A percentile compares a stretch with the other conserved stretches of the same genome.
These are phyloP conservation scores for Stentor roeselii DNA, from an alignment of 73 alveolate species.

Conservation along the genomic window DNA sequence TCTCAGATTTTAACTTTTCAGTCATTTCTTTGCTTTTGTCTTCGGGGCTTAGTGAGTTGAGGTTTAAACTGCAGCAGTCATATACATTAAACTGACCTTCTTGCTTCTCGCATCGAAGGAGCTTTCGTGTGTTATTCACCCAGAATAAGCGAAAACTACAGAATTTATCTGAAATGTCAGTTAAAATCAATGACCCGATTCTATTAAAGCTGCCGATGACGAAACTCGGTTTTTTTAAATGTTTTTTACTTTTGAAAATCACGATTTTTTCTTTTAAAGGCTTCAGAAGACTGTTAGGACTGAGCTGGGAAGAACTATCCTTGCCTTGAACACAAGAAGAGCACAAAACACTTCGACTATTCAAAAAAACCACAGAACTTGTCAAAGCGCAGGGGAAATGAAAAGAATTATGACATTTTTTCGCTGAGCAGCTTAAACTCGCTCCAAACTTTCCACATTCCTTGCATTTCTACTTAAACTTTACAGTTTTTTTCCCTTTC, in stretches of 20 bases:
- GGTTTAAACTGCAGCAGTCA: neutral
- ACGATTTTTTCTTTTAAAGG: neutral
- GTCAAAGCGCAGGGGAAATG: constrained; percentile 87
- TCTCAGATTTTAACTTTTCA: neutral
- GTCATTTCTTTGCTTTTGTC: neutral
- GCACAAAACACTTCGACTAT: constrained; percentile 4
- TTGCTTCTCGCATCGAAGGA: neutral
- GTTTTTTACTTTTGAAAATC: neutral
- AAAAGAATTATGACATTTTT: constrained; percentile 71
- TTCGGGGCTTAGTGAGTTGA: neutral
- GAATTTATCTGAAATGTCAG: constrained; percentile 14
- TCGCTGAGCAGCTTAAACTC: constrained; percentile 62
- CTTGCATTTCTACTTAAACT: constrained; percentile 64
- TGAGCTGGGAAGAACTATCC: neutral
- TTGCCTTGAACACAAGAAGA: neutral
- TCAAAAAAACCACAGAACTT: constrained; percentile 43
- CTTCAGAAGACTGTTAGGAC: neutral
- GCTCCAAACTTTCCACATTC: constrained; percentile 79
- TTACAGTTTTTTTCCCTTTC: constrained; percentile 52
- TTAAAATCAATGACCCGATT: neutral
- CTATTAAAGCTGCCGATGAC: neutral
- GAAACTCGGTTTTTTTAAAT: neutral
- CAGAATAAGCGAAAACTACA: neutral
- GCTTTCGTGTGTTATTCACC: neutral
- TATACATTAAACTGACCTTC: neutral